phyloP scores from a whole-genome alignment of 1,139 yeast species.

The Debaryomyces nepalensis region DNA sequence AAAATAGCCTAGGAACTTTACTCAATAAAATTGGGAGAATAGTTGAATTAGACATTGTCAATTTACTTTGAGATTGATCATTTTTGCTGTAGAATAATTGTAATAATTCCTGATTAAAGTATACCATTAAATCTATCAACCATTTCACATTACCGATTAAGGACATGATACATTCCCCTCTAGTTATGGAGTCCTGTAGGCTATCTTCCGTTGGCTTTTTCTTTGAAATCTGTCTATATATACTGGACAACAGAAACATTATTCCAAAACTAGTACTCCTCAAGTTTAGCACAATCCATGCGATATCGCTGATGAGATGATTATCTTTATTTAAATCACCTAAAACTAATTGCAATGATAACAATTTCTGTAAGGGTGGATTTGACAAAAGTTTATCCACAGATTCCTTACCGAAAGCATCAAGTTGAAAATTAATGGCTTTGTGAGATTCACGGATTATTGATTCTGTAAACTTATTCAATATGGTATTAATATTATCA shows the following conservation, averaged over 20 bases:
- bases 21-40: conserved; percentile 62
- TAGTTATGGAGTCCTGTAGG: conserved; percentile 55
- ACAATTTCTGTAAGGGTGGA: conserved; percentile 71
- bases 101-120: conserved; percentile 68
- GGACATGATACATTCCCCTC: conserved; percentile 63
- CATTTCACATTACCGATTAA: conserved; percentile 77
- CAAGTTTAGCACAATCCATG: conserved; percentile 70
- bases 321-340: conserved; percentile 59
- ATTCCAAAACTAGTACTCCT: conserved; percentile 75
- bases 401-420: conserved; percentile 62
- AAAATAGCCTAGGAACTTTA: conserved; percentile 70
- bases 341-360: conserved; percentile 66
- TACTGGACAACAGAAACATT: conserved; percentile 70
- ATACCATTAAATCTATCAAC: conserved; percentile 72
- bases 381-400: conserved; percentile 72
- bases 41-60: conserved; percentile 38
- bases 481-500: conserved; percentile 24
- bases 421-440: conserved; percentile 71
- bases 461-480: conserved; percentile 45
- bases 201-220: conserved; percentile 55
- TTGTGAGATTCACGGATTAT: conserved; percentile 67
- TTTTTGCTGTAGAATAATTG: conserved; percentile 34
- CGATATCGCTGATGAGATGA: conserved; percentile 56
- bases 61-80: conserved; percentile 26
- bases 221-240: conserved; percentile 59